These are phyloP conservation scores for Phtheirospermum japonicum DNA, from an alignment of 257 asterid species.

Conservation along the genomic window DNA sequence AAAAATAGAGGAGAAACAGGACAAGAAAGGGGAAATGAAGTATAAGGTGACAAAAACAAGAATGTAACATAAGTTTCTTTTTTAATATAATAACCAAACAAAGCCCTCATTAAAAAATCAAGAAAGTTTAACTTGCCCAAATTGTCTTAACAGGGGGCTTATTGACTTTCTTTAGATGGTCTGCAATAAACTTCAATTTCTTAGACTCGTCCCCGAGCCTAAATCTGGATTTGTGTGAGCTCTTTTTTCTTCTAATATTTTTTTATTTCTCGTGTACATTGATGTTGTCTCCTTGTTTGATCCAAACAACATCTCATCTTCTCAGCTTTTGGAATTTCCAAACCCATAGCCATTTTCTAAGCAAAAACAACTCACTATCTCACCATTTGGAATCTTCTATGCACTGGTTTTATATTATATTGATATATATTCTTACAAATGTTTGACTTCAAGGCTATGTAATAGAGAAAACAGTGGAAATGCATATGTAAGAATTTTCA, in stretches of 20 bases:
- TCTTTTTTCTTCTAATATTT: conserved; percentile 24
- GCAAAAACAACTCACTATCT: background rate
- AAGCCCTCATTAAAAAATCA: background rate
- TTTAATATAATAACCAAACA: conserved; percentile 1
- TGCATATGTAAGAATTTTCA: no score
- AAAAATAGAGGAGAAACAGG: conserved; percentile 16
- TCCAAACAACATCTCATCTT: conserved; percentile 30
- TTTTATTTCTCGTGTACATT: conserved; percentile 28
- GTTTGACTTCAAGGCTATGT: no score
- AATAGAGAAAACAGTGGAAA: no score
- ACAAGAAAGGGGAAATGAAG: no score
- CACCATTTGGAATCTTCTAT: background rate
- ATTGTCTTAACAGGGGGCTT: conserved; percentile 77
- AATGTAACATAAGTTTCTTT: conserved; percentile 1
- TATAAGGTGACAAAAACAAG: background rate
- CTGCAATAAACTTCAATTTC: conserved; percentile 47
- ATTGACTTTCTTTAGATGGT: conserved; percentile 65
- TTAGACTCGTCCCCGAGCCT: conserved; percentile 48
- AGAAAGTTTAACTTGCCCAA: conserved; percentile 46
- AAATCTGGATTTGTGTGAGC: conserved; percentile 32
- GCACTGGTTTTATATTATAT: no score
- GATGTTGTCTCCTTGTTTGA: conserved; percentile 42
- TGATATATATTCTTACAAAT: no score
- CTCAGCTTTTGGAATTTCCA: conserved; percentile 31
- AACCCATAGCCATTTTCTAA: conserved; percentile 32